Evolutionary conservation across 768 basidiomycete genomes (phyloP).

Genomic region (Podaxis sp.): DNA sequence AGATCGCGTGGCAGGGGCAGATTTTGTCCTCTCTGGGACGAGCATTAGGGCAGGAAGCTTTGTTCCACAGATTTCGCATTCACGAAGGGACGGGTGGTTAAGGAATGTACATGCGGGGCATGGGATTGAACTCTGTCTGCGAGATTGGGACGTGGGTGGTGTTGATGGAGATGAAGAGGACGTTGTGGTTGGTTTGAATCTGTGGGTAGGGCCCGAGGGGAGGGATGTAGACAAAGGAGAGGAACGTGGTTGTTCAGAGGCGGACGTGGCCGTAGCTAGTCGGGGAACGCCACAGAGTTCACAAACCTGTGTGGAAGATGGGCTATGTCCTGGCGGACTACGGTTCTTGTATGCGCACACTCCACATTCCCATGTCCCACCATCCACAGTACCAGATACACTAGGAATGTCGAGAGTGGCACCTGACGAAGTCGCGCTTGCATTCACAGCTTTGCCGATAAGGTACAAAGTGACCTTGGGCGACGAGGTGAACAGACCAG

Average conservation of each 20-base stretch:
- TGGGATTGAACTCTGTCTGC: constrained; percentile 39
- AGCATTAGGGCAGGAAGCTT: constrained; percentile 42
- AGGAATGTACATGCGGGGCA: constrained; percentile 93
- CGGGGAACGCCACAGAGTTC: constrained; percentile 81
- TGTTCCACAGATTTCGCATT: constrained; percentile 87
- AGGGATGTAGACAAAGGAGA: constrained; percentile 47
- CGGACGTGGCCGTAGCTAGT: constrained; percentile 27
- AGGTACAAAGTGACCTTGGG: constrained; percentile 70
- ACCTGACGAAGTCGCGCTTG: neutral
- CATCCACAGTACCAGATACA: constrained; percentile 36
- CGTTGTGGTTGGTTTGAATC: constrained; percentile 30
- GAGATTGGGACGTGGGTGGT: constrained; percentile 5
- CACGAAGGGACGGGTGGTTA: constrained; percentile 70
- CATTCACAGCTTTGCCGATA: neutral
- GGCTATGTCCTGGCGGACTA: constrained; percentile 76
- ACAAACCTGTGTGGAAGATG: constrained; percentile 67
- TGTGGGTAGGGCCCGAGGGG: constrained; percentile 25
- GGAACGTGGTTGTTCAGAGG: constrained; percentile 29
- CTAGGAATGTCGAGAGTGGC: constrained; percentile 24
- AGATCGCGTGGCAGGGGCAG: constrained; percentile 66
- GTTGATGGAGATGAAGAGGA: constrained; percentile 31
- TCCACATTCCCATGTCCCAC: constrained; percentile 69
- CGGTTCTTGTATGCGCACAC: constrained; percentile 72
- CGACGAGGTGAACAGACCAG: constrained; percentile 86
- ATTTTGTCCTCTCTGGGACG: constrained; percentile 34